Conservation (phyloP, 2,329 filamentous ascomycete species). For the Nectriaceae sp. region DNA sequence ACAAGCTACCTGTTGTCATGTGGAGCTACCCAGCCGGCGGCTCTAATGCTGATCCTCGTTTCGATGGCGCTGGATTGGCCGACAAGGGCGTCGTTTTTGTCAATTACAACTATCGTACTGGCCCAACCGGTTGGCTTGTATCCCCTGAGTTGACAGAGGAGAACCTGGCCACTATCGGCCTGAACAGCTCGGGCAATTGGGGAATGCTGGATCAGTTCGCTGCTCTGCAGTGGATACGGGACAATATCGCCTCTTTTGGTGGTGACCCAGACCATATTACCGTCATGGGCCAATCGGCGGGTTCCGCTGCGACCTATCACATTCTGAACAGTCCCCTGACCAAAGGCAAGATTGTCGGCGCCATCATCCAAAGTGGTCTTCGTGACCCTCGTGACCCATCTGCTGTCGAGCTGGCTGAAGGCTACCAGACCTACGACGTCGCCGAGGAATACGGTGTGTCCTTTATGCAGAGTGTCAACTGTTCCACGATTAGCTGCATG, state of each 20-base stretch:
- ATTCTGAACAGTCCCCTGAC: conserved; percentile 9
- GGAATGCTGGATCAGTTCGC: conserved; percentile 5
- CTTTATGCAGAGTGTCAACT: conserved; percentile 4
- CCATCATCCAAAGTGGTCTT: conserved; percentile 10
- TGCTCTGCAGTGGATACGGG: conserved; percentile 7
- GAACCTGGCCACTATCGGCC: background rate
- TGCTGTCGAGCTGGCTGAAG: conserved; percentile 4
- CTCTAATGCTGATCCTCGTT: conserved; percentile 2
- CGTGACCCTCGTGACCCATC: conserved; percentile 10
- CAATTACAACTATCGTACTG: conserved; percentile 4
- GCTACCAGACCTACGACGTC: conserved; percentile 6
- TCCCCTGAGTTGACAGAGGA: conserved; percentile 1
- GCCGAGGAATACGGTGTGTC: background rate
- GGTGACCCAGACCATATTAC: conserved; percentile 9
- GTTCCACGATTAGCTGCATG: background rate
- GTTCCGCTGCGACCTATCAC: conserved; percentile 8
- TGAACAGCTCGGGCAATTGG: conserved; percentile 7
- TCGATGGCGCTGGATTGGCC: conserved; percentile 5
- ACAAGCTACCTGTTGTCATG: conserved; percentile 32
- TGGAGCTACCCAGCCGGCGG: conserved; percentile 20
- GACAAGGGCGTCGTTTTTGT: conserved; percentile 3
- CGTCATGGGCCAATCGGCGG: conserved; percentile 4
- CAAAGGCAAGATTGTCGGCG: conserved; percentile 8
- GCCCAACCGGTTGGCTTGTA: conserved; percentile 3
- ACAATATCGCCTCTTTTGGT: conserved; percentile 8